phyloP scores from a whole-genome alignment of 2,329 filamentous ascomycete species.

The Fusarium succisae region DNA sequence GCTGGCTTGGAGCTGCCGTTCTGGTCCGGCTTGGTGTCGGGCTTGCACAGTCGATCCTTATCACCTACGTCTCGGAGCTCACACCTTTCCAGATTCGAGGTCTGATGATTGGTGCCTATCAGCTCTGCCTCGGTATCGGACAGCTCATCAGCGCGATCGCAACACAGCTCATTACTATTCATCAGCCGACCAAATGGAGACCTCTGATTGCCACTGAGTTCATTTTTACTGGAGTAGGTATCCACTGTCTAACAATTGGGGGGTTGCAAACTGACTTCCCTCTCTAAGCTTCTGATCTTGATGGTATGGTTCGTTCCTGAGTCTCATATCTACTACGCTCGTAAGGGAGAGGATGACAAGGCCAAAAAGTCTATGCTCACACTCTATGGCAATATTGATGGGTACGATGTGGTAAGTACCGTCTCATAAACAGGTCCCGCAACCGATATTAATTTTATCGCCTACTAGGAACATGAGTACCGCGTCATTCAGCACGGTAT shows the following conservation, averaged over 20 bases:
- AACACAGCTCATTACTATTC: neutral
- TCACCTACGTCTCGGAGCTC: slow-evolving; percentile 15
- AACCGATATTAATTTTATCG: accelerated
- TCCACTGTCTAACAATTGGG: neutral
- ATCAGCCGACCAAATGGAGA: neutral
- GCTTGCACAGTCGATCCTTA: slow-evolving; percentile 15
- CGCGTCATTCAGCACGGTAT: neutral
- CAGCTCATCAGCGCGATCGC: neutral
- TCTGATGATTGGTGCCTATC: slow-evolving; percentile 17
- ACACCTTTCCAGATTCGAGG: slow-evolving; percentile 20
- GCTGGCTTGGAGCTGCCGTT: neutral
- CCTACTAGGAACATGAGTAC: neutral
- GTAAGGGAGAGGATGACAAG: neutral
- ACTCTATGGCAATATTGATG: neutral
- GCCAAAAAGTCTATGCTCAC: neutral
- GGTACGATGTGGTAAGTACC: neutral
- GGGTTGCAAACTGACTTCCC: neutral
- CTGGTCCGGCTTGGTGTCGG: neutral
- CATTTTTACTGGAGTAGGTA: neutral
- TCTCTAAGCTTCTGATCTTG: neutral
- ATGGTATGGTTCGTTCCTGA: neutral
- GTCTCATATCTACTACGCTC: neutral
- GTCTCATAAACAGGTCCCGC: neutral
- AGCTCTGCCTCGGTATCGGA: neutral
- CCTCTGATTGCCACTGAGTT: neutral